A percentile compares a stretch with the other conserved stretches of the same genome.
Evolutionary conservation across 2,329 filamentous ascomycete species (phyloP).

Genomic region (Trichoderma pleuroti): DNA sequence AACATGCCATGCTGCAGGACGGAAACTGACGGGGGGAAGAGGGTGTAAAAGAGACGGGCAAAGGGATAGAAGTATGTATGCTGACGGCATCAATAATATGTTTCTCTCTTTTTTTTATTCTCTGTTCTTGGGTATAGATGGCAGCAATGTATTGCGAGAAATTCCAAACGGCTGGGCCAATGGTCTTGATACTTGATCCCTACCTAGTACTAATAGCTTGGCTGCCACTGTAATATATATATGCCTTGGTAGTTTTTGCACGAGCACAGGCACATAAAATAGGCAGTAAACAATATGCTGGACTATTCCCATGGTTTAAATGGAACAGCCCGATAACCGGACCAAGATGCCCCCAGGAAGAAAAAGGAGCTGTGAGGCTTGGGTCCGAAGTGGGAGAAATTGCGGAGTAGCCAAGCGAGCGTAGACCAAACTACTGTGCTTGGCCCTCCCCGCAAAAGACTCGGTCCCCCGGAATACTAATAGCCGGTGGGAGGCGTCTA

Average conservation of each 20-base stretch:
- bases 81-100: neutral
- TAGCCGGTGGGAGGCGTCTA: neutral
- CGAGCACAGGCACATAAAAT: neutral
- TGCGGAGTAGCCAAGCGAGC: neutral
- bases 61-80: neutral
- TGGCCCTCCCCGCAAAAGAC: neutral
- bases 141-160: neutral
- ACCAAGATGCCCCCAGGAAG: neutral
- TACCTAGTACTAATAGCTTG: neutral
- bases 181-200: neutral
- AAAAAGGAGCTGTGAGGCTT: neutral
- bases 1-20: neutral
- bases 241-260: neutral
- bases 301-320: neutral
- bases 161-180: neutral
- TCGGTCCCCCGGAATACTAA: neutral
- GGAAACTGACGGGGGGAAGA: neutral
- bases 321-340: neutral
- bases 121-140: neutral
- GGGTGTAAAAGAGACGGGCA: neutral
- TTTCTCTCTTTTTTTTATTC: neutral
- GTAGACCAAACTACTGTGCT: neutral
- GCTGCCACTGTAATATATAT: neutral
- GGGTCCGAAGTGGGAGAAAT: neutral
- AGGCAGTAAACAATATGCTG: neutral